A percentile compares a stretch with the other conserved stretches of the same genome.
Conservation (phyloP, 768 basidiomycete genomes). For the Podaxis pistillaris region DNA sequence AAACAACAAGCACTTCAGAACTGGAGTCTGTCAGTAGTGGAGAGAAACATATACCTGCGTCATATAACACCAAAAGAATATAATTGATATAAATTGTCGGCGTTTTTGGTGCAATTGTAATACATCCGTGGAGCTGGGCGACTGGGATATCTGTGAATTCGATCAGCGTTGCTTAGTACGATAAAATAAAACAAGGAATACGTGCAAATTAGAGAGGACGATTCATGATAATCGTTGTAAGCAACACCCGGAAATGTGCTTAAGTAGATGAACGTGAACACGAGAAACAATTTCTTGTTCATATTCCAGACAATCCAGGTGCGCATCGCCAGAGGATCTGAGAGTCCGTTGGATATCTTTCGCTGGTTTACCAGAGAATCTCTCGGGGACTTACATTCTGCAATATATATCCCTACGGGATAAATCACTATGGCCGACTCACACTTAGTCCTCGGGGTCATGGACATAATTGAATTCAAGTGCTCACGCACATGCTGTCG, state of each 20-base stretch:
- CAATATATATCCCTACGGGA: not conserved
- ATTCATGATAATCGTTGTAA: not conserved
- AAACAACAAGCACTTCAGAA: not conserved
- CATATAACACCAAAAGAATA: not conserved
- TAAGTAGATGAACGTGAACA: not conserved
- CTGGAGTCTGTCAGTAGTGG: too few relatives aligned
- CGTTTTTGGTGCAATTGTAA: too few relatives aligned
- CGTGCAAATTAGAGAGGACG: not conserved
- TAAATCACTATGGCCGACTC: not conserved
- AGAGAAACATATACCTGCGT: not conserved
- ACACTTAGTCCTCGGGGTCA: too few relatives aligned
- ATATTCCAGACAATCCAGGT: not conserved
- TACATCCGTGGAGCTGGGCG: too few relatives aligned
- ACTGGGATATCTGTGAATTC: not conserved
- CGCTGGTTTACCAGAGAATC: too few relatives aligned
- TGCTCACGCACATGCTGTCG: not conserved
- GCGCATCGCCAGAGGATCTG: not conserved
- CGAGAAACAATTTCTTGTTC: not conserved
- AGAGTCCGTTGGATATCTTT: not conserved
- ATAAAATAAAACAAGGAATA: too few relatives aligned
- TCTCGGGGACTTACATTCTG: not conserved
- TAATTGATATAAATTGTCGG: not conserved
- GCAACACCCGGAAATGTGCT: not conserved
- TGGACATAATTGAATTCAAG: too few relatives aligned
- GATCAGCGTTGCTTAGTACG: not conserved